Conservation (phyloP, 106 monocot genomes). For the Dendrobium nobile region DNA sequence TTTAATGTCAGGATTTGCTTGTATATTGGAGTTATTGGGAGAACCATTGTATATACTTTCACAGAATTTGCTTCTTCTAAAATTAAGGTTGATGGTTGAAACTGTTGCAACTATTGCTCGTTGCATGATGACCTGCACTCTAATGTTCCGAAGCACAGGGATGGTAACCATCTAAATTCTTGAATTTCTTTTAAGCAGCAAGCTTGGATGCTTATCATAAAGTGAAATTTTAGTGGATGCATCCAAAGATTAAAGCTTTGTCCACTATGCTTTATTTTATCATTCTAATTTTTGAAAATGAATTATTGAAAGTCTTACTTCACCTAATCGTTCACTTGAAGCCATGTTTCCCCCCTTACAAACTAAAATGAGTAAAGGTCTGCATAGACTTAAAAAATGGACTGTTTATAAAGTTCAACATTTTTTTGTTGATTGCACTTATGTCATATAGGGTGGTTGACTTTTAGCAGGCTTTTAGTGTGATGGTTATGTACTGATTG, state of each 20-base stretch:
- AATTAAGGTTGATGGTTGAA: conserved; percentile 73
- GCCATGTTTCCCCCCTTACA: background rate
- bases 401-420: too few species aligned
- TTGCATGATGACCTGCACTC: conserved; percentile 58
- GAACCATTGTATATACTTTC: conserved; percentile 94
- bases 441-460: background rate
- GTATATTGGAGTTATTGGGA: conserved; percentile 84
- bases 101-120: conserved; percentile 70
- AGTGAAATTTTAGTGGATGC: background rate
- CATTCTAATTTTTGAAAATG: background rate
- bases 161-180: conserved; percentile 43
- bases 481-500: background rate
- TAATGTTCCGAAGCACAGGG: conserved; percentile 30
- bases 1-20: conserved; percentile 72
- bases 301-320: background rate
- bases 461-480: background rate
- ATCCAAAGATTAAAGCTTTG: background rate
- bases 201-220: background rate
- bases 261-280: background rate
- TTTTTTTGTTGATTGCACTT: background rate
- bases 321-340: background rate
- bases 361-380: background rate
- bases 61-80: conserved; percentile 81
- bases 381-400: background rate
- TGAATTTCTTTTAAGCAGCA: conserved; percentile 1